Base-by-base conservation (phyloP, 2,329 filamentous ascomycete species). In the Microascus cirrosus region DNA sequence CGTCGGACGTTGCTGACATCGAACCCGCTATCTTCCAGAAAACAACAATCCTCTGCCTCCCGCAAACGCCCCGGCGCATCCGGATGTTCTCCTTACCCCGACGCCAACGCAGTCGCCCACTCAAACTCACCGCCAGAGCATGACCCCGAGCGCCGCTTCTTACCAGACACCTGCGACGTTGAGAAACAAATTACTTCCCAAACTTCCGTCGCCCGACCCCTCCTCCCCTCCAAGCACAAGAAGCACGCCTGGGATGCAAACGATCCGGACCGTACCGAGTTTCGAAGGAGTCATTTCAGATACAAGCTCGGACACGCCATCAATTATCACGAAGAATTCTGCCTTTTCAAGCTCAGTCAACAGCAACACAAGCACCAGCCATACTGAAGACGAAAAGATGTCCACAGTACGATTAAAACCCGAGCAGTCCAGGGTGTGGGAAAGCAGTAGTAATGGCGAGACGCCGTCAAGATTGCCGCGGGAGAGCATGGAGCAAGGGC, bases 181-280 rank as follows among this genome's bases (percentile, higher is more conserved):
- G 42, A 25, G 39, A 56, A 45, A 34, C 24, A 56, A 35, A 25
- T 32, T 51, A 22, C 45, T 32, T n/a, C 55, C 56, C 25, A 51
- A 45, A 51, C 50, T 51, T 25, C 50, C 51, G 36, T 45, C 51
- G 35, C 32, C 53, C 4, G 12, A 20, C 56, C 18, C 25, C 18
- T 35, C 51, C n/a, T 53, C 56, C 22, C 20, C 56, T 12, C 28
- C 53, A 2, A 36, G 20, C 32, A 42, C 34, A 42, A n/a, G 22
- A 5, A 53, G 39, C 45, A 58, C 52, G 20, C 53, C 53, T 13
- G 48, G 45, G 15, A 58, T 58, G 57, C 25, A n/a, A 63, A 82
- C 80, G 34, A 84, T 84, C 61, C 79, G 81, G 61, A 76, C 79
- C 58, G 81, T 84, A 42, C 73, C 75, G 45, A 82, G 78, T 70